A percentile compares a stretch with the other conserved stretches of the same genome.
Evolutionary conservation across 177 flowering plant genomes (phyloP).

Genomic region (Vitis hybrid): DNA sequence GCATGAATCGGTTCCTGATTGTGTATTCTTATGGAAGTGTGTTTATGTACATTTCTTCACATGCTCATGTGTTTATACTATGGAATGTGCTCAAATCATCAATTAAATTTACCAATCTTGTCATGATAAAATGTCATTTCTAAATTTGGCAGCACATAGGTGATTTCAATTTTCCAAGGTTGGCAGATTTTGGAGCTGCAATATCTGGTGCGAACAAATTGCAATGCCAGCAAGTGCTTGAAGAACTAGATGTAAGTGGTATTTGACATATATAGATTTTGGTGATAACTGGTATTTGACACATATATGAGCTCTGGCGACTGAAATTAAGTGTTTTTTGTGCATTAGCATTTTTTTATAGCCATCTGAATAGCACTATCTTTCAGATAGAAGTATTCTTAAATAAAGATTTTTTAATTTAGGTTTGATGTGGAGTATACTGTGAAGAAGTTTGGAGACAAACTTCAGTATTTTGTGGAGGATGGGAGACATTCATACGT

Average conservation of each 20-base stretch:
- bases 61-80: too few relatives aligned
- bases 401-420: too few relatives aligned
- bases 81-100: neutral
- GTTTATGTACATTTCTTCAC: too few relatives aligned
- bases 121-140: neutral
- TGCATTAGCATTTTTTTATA: too few relatives aligned
- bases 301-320: too few relatives aligned
- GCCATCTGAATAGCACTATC: too few relatives aligned
- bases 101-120: neutral
- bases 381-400: too few relatives aligned
- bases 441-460: neutral
- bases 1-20: too few relatives aligned
- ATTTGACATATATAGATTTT: neutral
- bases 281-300: neutral
- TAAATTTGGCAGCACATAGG: conserved; percentile 81
- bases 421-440: neutral
- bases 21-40: too few relatives aligned
- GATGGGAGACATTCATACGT: neutral
- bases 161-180: conserved; percentile 83
- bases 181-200: conserved; percentile 99
- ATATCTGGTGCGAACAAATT: conserved; percentile 89
- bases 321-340: too few relatives aligned
- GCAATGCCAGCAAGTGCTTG: conserved; percentile 87
- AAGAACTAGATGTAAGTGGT: conserved; percentile 88
- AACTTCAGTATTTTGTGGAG: neutral